Evolutionary conservation across 768 basidiomycete genomes (phyloP).

Genomic region (Boletus coccyginus): DNA sequence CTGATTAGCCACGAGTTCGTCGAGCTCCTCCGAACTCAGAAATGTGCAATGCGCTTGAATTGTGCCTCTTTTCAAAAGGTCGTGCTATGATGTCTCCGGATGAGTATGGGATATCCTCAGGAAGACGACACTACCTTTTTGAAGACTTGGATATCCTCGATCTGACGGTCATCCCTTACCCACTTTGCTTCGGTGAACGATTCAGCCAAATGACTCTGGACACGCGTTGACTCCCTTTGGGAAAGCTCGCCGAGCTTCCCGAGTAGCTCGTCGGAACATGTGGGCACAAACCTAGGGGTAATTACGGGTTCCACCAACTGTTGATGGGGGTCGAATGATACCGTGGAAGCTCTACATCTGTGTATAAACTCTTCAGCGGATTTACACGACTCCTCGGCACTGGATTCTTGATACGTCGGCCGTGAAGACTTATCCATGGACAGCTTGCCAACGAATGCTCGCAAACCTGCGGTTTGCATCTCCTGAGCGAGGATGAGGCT

Average conservation of each 20-base stretch:
- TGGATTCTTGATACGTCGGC: conserved; percentile 67
- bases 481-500: conserved; percentile 77
- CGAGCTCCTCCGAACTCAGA: conserved; percentile 50
- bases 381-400: conserved; percentile 45
- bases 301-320: conserved; percentile 76
- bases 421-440: conserved; percentile 84
- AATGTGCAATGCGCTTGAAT: conserved; percentile 92
- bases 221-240: conserved; percentile 40
- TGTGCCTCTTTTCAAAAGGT: conserved; percentile 60
- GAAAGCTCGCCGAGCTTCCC: conserved; percentile 58
- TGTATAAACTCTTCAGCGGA: conserved; percentile 58
- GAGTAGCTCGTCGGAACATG: conserved; percentile 74
- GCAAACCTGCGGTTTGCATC: conserved; percentile 69
- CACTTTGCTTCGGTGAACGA: conserved; percentile 72
- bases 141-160: conserved; percentile 75
- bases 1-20: conserved; percentile 45
- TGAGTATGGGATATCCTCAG: conserved; percentile 6
- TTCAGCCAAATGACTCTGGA: conserved; percentile 87
- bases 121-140: conserved; percentile 44
- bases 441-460: conserved; percentile 86
- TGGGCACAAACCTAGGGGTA: conserved; percentile 88
- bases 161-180: conserved; percentile 58
- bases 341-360: conserved; percentile 41
- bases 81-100: conserved; percentile 38
- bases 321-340: conserved; percentile 40